Evolutionary conservation across 352 stramenopile species (phyloP).

Genomic region (Pilasporangium apinafurcum): DNA sequence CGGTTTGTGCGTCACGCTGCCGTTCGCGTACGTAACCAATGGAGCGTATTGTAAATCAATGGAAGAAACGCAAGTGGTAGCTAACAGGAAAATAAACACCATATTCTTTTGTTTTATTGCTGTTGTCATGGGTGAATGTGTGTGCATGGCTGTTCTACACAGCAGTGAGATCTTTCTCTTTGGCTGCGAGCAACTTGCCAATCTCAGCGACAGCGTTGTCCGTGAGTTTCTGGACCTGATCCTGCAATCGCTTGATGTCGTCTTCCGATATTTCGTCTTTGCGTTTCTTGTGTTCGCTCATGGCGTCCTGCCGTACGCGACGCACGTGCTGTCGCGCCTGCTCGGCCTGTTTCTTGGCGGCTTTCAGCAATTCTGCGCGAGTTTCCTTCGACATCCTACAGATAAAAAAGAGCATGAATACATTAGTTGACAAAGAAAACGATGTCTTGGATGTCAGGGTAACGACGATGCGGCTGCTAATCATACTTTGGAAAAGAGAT

Average conservation of each 20-base stretch:
- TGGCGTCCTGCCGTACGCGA: constrained; percentile 78
- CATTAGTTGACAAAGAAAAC: too few species aligned
- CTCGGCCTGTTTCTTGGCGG: constrained; percentile 79
- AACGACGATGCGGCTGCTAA: too few species aligned
- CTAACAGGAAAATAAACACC: too few species aligned
- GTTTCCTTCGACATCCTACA: constrained; percentile 83
- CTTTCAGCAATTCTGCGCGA: constrained; percentile 69
- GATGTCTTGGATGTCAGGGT: too few species aligned
- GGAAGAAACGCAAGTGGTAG: too few species aligned
- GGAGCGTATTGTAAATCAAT: constrained; percentile 78
- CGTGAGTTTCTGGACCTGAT: constrained; percentile 79
- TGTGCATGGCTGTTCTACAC: constrained; percentile 24
- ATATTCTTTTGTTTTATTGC: too few species aligned
- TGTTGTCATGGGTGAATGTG: too few species aligned
- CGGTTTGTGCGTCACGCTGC: constrained; percentile 82
- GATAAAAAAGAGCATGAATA: background rate
- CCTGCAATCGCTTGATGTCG: constrained; percentile 64
- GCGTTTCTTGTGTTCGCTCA: constrained; percentile 79
- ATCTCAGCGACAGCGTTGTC: constrained; percentile 68
- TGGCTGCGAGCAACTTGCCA: constrained; percentile 58
- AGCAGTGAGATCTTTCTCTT: constrained; percentile 72
- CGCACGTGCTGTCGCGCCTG: constrained; percentile 76
- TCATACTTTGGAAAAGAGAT: constrained; percentile 81
- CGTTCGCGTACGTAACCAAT: constrained; percentile 88
- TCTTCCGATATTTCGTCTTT: constrained; percentile 78